Evolutionary conservation across 2,329 filamentous ascomycete genomes (phyloP).

Genomic region (Volutella citrinella): DNA sequence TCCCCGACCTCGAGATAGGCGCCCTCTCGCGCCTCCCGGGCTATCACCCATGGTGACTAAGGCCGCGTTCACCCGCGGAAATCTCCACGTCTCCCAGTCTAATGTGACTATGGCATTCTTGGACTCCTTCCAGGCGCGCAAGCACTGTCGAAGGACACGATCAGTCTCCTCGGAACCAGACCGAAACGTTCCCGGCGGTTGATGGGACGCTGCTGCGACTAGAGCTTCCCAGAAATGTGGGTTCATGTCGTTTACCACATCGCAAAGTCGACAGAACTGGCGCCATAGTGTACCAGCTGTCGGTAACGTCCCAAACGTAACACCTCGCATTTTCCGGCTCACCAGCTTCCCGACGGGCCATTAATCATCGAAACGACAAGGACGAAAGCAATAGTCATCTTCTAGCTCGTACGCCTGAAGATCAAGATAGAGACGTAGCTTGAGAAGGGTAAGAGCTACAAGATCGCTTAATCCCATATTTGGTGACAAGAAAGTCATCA

Average conservation of each 20-base stretch:
- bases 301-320: neutral
- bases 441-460: constrained; percentile 11
- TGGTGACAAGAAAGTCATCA: constrained; percentile 2
- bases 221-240: constrained; percentile 8
- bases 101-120: constrained; percentile 4
- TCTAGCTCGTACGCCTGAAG: neutral
- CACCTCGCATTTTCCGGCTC: neutral
- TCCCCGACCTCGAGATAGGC: neutral
- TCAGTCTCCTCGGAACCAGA: constrained; percentile 7
- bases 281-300: neutral
- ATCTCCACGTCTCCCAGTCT: constrained; percentile 1
- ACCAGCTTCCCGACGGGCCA: constrained; percentile 5
- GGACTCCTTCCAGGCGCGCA: constrained; percentile 6
- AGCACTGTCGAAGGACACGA: constrained; percentile 5
- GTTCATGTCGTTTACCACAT: constrained; percentile 4
- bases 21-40: neutral
- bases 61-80: neutral
- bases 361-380: neutral
- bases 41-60: neutral
- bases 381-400: neutral
- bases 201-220: neutral
- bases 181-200: neutral
- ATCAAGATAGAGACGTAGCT: constrained; percentile 9
- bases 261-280: constrained; percentile 6
- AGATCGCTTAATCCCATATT: constrained; percentile 6